Conservation (phyloP, 176 grass and related monocot genomes). For the Rhynchospora tenuis region DNA sequence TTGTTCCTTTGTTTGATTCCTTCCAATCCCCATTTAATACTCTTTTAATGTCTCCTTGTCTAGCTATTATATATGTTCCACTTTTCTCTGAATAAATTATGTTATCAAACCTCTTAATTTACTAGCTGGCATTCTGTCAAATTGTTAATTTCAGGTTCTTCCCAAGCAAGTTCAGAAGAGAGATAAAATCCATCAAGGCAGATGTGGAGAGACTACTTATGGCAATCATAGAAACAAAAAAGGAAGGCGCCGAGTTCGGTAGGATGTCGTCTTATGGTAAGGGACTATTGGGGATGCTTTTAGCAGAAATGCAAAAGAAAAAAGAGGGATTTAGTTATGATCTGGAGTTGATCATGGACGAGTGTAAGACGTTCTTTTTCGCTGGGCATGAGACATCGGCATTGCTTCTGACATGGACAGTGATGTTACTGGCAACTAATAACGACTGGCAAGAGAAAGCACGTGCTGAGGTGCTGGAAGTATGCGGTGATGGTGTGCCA, state of each 20-base stretch:
- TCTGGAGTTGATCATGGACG: conserved; percentile 68
- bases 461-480: conserved; percentile 52
- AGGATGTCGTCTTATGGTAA: conserved; percentile 46
- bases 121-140: background rate
- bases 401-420: conserved; percentile 77
- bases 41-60: conserved; percentile 12
- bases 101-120: background rate
- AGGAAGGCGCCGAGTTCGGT: conserved; percentile 61
- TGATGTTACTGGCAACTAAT: conserved; percentile 89
- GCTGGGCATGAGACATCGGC: conserved; percentile 88
- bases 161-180: conserved; percentile 72
- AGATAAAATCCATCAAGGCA: conserved; percentile 58
- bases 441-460: conserved; percentile 69
- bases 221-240: conserved; percentile 55
- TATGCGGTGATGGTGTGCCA: conserved; percentile 53
- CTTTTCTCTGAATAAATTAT: background rate
- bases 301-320: conserved; percentile 55
- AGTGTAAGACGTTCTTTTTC: conserved; percentile 99
- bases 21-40: background rate
- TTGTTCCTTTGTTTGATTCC: conserved; percentile 18
- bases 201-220: conserved; percentile 59
- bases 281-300: conserved; percentile 51
- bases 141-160: conserved; percentile 48
- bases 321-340: conserved; percentile 51
- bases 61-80: background rate